Base-by-base conservation (phyloP, 352 stramenopile genomes). In the Globisporangium viniferum region DNA sequence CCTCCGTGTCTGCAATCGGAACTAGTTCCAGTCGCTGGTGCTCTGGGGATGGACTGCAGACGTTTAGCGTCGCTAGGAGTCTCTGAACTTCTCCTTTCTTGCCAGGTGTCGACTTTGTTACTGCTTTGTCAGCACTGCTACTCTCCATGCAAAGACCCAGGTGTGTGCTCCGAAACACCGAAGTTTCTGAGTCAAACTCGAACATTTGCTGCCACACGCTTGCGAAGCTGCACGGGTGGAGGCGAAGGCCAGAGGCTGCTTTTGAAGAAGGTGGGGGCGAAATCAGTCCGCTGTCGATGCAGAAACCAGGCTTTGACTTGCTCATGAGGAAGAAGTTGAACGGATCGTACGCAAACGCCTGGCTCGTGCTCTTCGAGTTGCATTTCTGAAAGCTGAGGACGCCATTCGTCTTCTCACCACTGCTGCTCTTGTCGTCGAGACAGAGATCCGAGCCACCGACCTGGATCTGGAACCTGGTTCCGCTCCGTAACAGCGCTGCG, bases 331-430 rank as follows among this genome's bases (percentile, higher is more conserved):
- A 65, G 14, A 18, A 35, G 22, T 64, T 70, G 22, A 57, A 41
- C 24, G 65, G 65, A 3, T 70, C 65, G 24, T 66, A 70, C 8
- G 60, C 65, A 41, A 70, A 70, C 48, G 46, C 48, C 7, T 64
- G 65, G 27, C 18, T 66, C 33, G 33, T 12, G 7, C 51, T n/a
- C 29, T 31, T 31, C 0, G 44, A 12, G 15, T 61, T 36, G 33
- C 57, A 70, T 18, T 35, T 39, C 8, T 46, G 51, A 36, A 68
- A 60, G 12, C 5, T 29, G n/a, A 67, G 33, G 12, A 55, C 15
- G 0, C 5, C 18, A 5, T 29, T 46, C 44, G 39, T 39, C 10
- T 64, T 9, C 20, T 3, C 31, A 5, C 48, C 27, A 20, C 33
- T 12, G 33, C 24, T 27, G 24, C 1, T 2, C 41, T 9, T 49